Percentiles rank a stretch among this genome's conserved stretches.
phyloP scores from a whole-genome alignment of 108 stramenopile genomes.

The Seminavis robusta region DNA sequence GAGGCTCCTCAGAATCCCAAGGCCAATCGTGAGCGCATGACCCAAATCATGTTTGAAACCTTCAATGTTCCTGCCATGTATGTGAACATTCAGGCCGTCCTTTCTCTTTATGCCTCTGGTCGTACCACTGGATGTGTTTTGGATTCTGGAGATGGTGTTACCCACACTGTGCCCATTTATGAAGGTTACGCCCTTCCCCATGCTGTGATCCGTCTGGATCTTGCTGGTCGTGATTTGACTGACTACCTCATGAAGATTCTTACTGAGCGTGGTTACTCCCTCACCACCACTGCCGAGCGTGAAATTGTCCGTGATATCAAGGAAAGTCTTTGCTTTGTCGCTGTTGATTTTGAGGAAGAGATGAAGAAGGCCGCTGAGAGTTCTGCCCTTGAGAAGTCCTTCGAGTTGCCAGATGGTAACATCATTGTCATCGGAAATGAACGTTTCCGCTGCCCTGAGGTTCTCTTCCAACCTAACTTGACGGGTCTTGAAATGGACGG shows the following conservation, averaged over 20 bases:
- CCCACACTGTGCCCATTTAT: constrained; percentile 96
- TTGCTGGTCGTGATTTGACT: constrained; percentile 93
- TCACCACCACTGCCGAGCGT: constrained; percentile 92
- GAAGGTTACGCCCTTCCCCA: constrained; percentile 97
- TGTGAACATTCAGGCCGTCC: constrained; percentile 99
- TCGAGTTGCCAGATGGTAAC: constrained; percentile 93
- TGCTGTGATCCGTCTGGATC: constrained; percentile 91
- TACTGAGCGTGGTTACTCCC: constrained; percentile 91
- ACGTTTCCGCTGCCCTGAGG: constrained; percentile 93
- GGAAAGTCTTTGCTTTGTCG: constrained; percentile 89
- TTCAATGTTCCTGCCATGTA: constrained; percentile 99
- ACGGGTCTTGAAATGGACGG: constrained; percentile 98
- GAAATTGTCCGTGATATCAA: constrained; percentile 95
- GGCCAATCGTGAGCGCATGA: constrained; percentile 99
- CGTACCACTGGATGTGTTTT: constrained; percentile 96
- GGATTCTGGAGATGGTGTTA: constrained; percentile 92
- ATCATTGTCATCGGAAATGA: constrained; percentile 93
- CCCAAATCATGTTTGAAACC: constrained; percentile 99
- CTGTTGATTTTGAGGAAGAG: constrained; percentile 91
- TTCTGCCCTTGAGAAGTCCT: constrained; percentile 90
- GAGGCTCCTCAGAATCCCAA: constrained; percentile 99
- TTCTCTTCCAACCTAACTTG: constrained; percentile 93
- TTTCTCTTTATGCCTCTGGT: constrained; percentile 91
- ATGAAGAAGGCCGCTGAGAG: constrained; percentile 93
- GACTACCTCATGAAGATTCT: constrained; percentile 95